Evolutionary conservation across 2,329 filamentous ascomycete species (phyloP).

Genomic region (Alternaria sp.): DNA sequence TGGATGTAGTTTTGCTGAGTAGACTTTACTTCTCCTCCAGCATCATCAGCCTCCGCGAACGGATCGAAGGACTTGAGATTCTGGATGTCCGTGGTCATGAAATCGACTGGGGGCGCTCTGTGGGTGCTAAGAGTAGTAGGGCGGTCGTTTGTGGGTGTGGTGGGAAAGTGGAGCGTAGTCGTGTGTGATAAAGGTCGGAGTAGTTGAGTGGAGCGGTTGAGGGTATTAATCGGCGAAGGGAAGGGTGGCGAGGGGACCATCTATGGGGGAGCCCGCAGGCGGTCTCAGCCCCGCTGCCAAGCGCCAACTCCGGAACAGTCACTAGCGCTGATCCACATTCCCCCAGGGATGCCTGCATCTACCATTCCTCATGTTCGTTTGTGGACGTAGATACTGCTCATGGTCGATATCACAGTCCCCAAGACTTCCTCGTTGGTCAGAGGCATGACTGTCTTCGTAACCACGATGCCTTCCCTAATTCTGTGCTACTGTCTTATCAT

Average conservation of each 20-base stretch:
- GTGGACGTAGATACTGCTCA: background rate
- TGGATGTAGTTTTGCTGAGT: conserved; percentile 96
- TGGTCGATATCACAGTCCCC: background rate
- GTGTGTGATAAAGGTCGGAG: conserved; percentile 9
- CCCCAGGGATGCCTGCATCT: background rate
- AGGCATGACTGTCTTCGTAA: background rate
- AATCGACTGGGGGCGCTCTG: conserved; percentile 44
- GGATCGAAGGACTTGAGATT: conserved; percentile 73
- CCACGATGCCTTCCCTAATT: background rate
- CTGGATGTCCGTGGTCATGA: conserved; percentile 50
- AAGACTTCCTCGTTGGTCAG: background rate
- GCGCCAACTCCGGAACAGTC: conserved; percentile 6
- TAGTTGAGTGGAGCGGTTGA: conserved; percentile 4
- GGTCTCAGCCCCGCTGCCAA: conserved; percentile 22
- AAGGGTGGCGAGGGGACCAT: conserved; percentile 18
- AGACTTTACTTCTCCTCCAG: conserved; percentile 92
- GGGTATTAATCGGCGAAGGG: conserved; percentile 17
- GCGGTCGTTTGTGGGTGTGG: conserved; percentile 12
- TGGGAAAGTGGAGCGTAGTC: conserved; percentile 11
- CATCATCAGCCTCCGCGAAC: conserved; percentile 99
- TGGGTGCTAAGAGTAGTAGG: conserved; percentile 22
- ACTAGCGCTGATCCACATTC: background rate
- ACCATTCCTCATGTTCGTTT: background rate
- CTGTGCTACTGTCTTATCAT: background rate
- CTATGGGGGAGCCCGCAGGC: conserved; percentile 5